Conservation (phyloP, 805 yeast species). For the Sporopachydermia quercuum region DNA sequence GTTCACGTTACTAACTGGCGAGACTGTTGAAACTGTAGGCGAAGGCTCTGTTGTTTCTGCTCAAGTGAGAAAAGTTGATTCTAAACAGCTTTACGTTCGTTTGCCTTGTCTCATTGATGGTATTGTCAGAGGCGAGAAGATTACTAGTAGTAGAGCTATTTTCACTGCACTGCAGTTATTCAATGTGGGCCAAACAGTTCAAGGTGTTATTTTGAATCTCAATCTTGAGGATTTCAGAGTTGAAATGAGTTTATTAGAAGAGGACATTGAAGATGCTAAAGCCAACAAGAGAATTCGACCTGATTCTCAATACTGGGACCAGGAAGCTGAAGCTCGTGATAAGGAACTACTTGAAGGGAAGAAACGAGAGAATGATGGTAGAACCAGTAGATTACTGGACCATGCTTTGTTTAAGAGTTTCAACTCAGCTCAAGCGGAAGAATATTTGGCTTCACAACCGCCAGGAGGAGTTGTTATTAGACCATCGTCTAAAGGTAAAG, state of each 20-base stretch:
- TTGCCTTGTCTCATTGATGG: conserved; percentile 55
- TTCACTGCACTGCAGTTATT: conserved; percentile 16
- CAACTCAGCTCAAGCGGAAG: conserved; percentile 82
- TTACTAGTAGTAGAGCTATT: too few species aligned
- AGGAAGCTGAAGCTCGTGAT: conserved; percentile 58
- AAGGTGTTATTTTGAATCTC: conserved; percentile 59
- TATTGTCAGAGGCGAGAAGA: conserved; percentile 31
- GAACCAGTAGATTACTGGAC: conserved; percentile 65
- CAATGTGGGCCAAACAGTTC: conserved; percentile 67
- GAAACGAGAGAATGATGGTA: conserved; percentile 49
- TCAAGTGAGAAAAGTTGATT: conserved; percentile 45
- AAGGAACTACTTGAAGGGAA: conserved; percentile 34
- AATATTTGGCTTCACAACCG: conserved; percentile 70
- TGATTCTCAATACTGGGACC: conserved; percentile 66
- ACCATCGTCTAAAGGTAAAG: conserved; percentile 83
- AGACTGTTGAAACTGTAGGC: conserved; percentile 51
- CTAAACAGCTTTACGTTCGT: conserved; percentile 23
- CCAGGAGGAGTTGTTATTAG: conserved; percentile 90
- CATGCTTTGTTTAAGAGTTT: conserved; percentile 85
- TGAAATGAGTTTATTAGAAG: conserved; percentile 52
- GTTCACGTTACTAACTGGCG: conserved; percentile 84
- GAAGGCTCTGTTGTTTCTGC: conserved; percentile 67
- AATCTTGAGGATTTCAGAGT: conserved; percentile 67
- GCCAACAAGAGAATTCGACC: conserved; percentile 20
- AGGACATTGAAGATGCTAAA: conserved; percentile 43